Base-by-base conservation (phyloP, 176 grass and related monocot species). In the Avena insularis region DNA sequence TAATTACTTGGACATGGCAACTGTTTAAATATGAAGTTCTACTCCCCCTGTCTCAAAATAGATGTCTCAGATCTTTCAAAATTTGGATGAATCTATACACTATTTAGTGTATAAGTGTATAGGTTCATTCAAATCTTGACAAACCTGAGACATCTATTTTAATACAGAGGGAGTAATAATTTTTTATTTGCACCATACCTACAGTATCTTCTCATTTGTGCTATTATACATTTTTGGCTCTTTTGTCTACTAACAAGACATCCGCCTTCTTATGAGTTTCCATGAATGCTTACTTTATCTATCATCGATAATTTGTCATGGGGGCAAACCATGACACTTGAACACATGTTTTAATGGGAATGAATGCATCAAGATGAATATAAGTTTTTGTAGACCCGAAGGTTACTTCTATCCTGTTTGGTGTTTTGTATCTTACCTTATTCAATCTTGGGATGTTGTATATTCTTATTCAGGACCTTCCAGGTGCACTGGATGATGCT, bases 401-500 rank as follows among this genome's bases (percentile, higher is more conserved):
- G n/a, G 16, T 56, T 89, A 29, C 57, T 79, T 9, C 35, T 64
- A 65, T 73, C 27, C 16, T 84, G 31, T 48, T 77, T 65, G 13
- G 1, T 66, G 50, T 54, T 12, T 46, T 54, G 2, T 47, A 63
- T 82, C 43, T 74, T 77, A 35, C 51, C 65, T 74, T 47, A 27
- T 54, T 71, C 15, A 79, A 33, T 13, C 10, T 61, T 33, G 68
- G 63, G 56, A 85, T 84, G 63, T 78, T 84, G 63, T 78, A 14
- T 73, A 25, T 82, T 85, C 33, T 65, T 82, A 79, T 96, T 40
- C 92, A 99, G 97, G 97, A 99, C 91, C 89, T 99, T 69, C 97
- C 94, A 48, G 92, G 97, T 54, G 97, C 97, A 78, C 91, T 99
- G 20, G 94, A 99, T 89, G 97, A 97, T 92, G 97, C 97, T 84